These are phyloP conservation scores for Pleurotus ostreatus DNA, from an alignment of 768 basidiomycete species.

Conservation along the genomic window DNA sequence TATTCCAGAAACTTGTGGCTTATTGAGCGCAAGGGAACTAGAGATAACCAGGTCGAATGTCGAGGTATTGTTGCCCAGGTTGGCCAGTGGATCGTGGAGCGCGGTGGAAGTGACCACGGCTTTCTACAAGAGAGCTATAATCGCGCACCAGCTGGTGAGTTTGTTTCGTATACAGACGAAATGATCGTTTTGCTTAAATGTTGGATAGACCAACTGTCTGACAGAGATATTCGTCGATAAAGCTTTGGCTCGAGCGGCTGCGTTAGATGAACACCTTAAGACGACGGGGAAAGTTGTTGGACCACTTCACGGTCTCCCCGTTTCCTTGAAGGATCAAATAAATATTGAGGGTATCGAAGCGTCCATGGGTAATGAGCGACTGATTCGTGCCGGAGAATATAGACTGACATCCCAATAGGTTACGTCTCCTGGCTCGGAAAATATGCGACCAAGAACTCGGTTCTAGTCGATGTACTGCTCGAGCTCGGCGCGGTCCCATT, in stretches of 20 bases:
- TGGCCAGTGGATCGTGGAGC: slow-evolving; percentile 46
- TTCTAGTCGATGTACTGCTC: slow-evolving; percentile 63
- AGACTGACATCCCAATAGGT: slow-evolving; percentile 29
- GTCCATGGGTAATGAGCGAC: slow-evolving; percentile 11
- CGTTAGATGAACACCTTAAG: slow-evolving; percentile 60
- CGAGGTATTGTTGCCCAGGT: slow-evolving; percentile 35
- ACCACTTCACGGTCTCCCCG: slow-evolving; percentile 70
- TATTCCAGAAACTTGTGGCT: slow-evolving; percentile 44
- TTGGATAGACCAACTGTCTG: slow-evolving; percentile 65
- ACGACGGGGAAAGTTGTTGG: slow-evolving; percentile 64
- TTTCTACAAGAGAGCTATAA: slow-evolving; percentile 61
- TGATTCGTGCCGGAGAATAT: too few relatives aligned
- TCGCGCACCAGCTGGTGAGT: slow-evolving; percentile 64
- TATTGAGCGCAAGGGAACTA: slow-evolving; percentile 50
- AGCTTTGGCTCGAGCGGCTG: slow-evolving; percentile 58
- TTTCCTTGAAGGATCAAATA: slow-evolving; percentile 75
- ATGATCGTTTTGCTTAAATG: not conserved
- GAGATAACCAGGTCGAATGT: slow-evolving; percentile 57
- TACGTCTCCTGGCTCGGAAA: slow-evolving; percentile 73
- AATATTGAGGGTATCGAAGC: slow-evolving; percentile 63
- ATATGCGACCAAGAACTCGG: slow-evolving; percentile 52
- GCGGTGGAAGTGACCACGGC: slow-evolving; percentile 57
- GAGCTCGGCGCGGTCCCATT: slow-evolving; percentile 68
- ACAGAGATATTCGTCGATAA: slow-evolving; percentile 81
- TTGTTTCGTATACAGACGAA: not conserved